Evolutionary conservation across 805 yeast genomes (phyloP).

Genomic region (Maudiozyma pseudohumilis): DNA sequence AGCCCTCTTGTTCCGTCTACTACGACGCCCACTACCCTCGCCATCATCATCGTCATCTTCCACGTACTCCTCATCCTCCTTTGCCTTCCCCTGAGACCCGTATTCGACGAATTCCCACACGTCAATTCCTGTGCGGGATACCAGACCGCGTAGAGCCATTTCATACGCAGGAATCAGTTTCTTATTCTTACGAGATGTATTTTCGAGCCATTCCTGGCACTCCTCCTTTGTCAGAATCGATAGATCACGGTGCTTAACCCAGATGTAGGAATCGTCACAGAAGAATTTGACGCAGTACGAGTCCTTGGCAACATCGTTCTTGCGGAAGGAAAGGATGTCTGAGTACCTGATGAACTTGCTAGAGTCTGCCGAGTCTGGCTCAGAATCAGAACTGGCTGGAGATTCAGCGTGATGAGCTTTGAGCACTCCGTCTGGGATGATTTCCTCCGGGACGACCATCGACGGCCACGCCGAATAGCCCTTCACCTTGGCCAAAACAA

Average conservation of each 20-base stretch:
- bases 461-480: slow-evolving; percentile 93
- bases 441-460: slow-evolving; percentile 53
- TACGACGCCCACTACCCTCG: slow-evolving; percentile 10
- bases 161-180: slow-evolving; percentile 39
- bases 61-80: slow-evolving; percentile 24
- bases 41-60: slow-evolving; percentile 24
- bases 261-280: slow-evolving; percentile 27
- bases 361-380: slow-evolving; percentile 8
- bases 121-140: slow-evolving; percentile 25
- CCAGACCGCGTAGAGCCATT: slow-evolving; percentile 35
- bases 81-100: slow-evolving; percentile 25
- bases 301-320: slow-evolving; percentile 10
- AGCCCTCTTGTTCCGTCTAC: slow-evolving; percentile 11
- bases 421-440: slow-evolving; percentile 49
- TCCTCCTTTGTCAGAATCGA: slow-evolving; percentile 14
- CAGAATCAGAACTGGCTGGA: slow-evolving; percentile 5
- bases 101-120: slow-evolving; percentile 30
- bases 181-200: slow-evolving; percentile 40
- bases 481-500: slow-evolving; percentile 71
- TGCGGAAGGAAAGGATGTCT: slow-evolving; percentile 19
- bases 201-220: slow-evolving; percentile 18
- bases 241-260: slow-evolving; percentile 24
- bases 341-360: slow-evolving; percentile 17
- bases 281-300: slow-evolving; percentile 28
- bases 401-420: slow-evolving; percentile 12